Base-by-base conservation (phyloP, 257 asterid genomes). In the Nicotiana noctiflora region DNA sequence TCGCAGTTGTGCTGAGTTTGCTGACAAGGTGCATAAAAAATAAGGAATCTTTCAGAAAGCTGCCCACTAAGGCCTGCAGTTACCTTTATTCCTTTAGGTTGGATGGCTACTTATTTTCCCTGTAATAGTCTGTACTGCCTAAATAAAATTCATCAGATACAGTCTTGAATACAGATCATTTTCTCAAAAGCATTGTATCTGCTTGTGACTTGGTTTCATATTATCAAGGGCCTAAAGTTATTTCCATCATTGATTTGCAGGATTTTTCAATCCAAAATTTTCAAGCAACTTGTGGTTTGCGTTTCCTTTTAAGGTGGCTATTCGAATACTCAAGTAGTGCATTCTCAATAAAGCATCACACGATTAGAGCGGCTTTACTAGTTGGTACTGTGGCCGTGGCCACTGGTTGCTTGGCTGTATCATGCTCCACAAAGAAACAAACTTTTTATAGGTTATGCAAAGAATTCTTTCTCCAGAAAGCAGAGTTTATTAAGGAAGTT, bases 211-310 rank as follows among this genome's bases (percentile, higher is more conserved):
- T 19, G 25, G 21, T 84, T 61, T 62, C 25, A 49, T 49, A 63
- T 74, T 75, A n/a, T 17, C n/a, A 2, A 59, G 34, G 37, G 76
- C 55, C 23, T 59, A 59, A 12, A 19, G 29, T 44, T 59, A 1
- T 44, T 5, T 62, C 62, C 40, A 0, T 79, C 44, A 46, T 49
- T 2, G 1, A 23, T 83, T 66, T 83, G 85, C 84, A 92, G 98
- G 93, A 90, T 66, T 95, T 93, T 88, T 90, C 96, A 27, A 65
- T 89, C 75, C 91, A 84, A 87, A 89, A 65, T 81, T 93, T 93
- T 64, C 89, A 65, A 55, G 87, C 91, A 46, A 86, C 90, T 80
- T 90, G 95, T 77, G 88, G 84, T 83, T 59, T 90, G 75, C 84
- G 80, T 56, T 93, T 95, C 86, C 80, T 89, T 68, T 80, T 85